Evolutionary conservation across 208 protist genomes (phyloP), one percentile per base, ranked within the genome.

Genomic region (Trypanosomatidae sp.): DNA sequence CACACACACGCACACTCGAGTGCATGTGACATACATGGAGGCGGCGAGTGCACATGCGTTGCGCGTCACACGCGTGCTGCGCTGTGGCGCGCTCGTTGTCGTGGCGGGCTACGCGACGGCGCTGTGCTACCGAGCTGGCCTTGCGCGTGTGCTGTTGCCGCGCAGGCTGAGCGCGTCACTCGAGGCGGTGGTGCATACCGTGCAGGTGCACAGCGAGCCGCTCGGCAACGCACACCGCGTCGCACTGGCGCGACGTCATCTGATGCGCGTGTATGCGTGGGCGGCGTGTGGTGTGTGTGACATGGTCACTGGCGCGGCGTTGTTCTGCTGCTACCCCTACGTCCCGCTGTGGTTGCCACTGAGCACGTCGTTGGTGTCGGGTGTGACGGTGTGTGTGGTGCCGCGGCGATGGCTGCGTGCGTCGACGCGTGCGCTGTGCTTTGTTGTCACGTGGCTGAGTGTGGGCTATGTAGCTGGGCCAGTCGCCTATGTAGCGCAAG

Each of bases 381-480:
- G 61, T 2, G 28, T 65, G 8, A 43, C 80, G 32, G 32, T 91
- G 7, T 8, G 81, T n/a, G 58, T 46, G 3, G 7, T 87, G 1
- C 82, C 77, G 6, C 49, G 52, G 10, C 16, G 33, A 1, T 48
- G 61, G 32, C 67, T 91, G 58, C 38, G 67, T 7, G 53, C 47
- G 5, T 47, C 24, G 1, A 56, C 53, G 0, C 76, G 82, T 1
- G 23, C 64, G 0, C 47, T 64, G 18, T 76, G 52, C 38, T 79
- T 82, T 20, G 55, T 62, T 22, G 43, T 56, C 2, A 61, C 73
- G 0, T 61, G 59, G 10, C 48, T 77, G 6, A 69, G 61, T 6
- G 62, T 60, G 13, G 82, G 82, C 0, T 91, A 84, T 46, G 66
- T 61, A 6, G 66, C 76, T 33, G 82, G 73, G n/a, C 82, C 82